phyloP scores from a whole-genome alignment of 2,329 filamentous ascomycete genomes.

The Clonostachys sp. region DNA sequence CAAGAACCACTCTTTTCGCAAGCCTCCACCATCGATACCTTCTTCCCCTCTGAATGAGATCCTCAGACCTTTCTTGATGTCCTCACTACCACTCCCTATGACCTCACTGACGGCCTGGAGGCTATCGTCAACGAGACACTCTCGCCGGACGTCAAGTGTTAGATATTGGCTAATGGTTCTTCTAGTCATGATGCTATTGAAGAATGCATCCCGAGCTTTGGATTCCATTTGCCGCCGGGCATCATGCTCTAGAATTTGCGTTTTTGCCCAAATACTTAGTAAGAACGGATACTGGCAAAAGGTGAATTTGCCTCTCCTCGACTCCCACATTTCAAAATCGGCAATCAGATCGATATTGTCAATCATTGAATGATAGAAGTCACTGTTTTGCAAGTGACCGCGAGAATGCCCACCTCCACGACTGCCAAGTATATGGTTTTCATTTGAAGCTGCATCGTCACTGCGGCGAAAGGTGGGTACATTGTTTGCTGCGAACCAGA shows the following conservation, averaged over 20 bases:
- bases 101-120: constrained; percentile 80
- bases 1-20: constrained; percentile 93
- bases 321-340: constrained; percentile 88
- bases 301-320: constrained; percentile 67
- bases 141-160: constrained; percentile 70
- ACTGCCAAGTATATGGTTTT: no score
- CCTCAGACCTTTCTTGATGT: constrained; percentile 84
- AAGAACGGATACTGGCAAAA: constrained; percentile 94
- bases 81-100: constrained; percentile 73
- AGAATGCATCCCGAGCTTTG: constrained; percentile 85
- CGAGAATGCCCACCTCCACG: not conserved
- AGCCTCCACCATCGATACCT: constrained; percentile 82
- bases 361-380: constrained; percentile 83
- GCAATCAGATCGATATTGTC: constrained; percentile 81
- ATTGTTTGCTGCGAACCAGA: constrained; percentile 81
- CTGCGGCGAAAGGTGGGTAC: constrained; percentile 28
- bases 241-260: constrained; percentile 84
- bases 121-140: constrained; percentile 86
- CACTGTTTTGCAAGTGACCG: constrained; percentile 60
- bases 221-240: constrained; percentile 84
- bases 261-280: constrained; percentile 88
- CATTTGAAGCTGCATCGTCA: constrained; percentile 10
- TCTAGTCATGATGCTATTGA: constrained; percentile 77
- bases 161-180: constrained; percentile 74
- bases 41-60: constrained; percentile 88